These are phyloP conservation scores for Ceratocystis harringtonii DNA, from an alignment of 2,329 filamentous ascomycete genomes.

Conservation along the genomic window DNA sequence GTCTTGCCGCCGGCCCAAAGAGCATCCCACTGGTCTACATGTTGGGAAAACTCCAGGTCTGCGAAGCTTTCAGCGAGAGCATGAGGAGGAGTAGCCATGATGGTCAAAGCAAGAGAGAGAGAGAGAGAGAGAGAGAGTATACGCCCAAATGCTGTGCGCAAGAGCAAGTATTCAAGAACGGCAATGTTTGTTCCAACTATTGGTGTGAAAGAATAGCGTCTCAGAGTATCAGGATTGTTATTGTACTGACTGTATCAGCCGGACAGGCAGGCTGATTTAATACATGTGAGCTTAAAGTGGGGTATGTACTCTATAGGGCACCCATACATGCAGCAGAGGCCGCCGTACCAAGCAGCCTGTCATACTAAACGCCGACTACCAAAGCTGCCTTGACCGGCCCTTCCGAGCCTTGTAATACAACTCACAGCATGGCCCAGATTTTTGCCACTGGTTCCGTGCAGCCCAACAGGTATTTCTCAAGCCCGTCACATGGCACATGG, in stretches of 20 bases:
- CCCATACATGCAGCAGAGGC: not conserved
- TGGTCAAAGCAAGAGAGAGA: not conserved
- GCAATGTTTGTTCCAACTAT: not conserved
- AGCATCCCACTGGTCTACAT: constrained; percentile 31
- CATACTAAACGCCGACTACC: too few species aligned
- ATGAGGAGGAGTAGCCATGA: not conserved
- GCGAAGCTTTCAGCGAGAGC: not conserved
- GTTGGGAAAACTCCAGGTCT: constrained; percentile 19
- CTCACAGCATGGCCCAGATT: too few species aligned
- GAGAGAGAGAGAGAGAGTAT: too few species aligned
- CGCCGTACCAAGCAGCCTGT: too few species aligned
- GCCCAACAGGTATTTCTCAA: too few species aligned
- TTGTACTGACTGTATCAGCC: not conserved
- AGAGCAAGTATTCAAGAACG: not conserved
- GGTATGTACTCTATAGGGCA: not conserved
- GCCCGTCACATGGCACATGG: too few species aligned
- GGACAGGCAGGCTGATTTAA: not conserved
- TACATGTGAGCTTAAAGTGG: not conserved
- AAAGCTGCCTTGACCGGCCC: too few species aligned
- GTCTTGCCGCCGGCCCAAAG: constrained; percentile 33
- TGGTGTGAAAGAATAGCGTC: too few species aligned
- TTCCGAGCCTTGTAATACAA: too few species aligned
- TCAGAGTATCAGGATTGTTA: not conserved
- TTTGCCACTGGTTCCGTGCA: too few species aligned
- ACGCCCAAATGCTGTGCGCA: too few species aligned